Evolutionary conservation across 225 moss, liverwort and hornwort genomes (phyloP).

Genomic region (Polytrichum commune): DNA sequence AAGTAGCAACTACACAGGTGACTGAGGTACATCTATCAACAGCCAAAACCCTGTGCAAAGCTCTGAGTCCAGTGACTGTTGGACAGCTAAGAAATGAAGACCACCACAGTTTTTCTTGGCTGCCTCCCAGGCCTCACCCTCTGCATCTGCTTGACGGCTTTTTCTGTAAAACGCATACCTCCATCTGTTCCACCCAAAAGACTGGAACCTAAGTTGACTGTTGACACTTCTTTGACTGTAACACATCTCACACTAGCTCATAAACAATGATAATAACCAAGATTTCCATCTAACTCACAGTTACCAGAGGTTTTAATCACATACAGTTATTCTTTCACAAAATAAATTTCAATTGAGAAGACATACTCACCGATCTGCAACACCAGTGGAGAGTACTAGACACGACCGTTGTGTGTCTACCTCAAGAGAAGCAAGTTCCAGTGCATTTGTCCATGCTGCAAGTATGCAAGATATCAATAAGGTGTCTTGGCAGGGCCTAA

Average conservation of each 20-base stretch:
- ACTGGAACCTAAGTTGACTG: too few relatives aligned
- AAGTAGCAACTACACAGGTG: conserved; percentile 63
- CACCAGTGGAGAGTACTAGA: conserved; percentile 83
- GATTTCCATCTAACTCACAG: too few relatives aligned
- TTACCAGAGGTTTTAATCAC: too few relatives aligned
- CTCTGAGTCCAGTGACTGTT: conserved; percentile 81
- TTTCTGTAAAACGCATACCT: conserved; percentile 90
- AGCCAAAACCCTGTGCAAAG: conserved; percentile 98
- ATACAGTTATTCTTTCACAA: neutral
- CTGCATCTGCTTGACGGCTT: conserved; percentile 74
- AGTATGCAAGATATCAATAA: neutral
- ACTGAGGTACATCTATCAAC: conserved; percentile 63
- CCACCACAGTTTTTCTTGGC: conserved; percentile 76
- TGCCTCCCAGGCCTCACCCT: conserved; percentile 88
- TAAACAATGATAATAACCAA: too few relatives aligned
- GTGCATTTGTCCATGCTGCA: conserved; percentile 96
- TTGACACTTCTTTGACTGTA: too few relatives aligned
- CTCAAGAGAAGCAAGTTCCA: conserved; percentile 85
- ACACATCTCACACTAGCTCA: too few relatives aligned
- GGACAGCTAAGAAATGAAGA: conserved; percentile 91
- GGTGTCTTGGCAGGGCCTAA: too few relatives aligned
- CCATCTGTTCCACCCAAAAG: conserved; percentile 40
- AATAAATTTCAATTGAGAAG: neutral
- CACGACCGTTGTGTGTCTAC: conserved; percentile 70
- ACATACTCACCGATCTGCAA: conserved; percentile 55